Conservation (phyloP, 2,329 filamentous ascomycete genomes). For the Dactylonectria macrodidyma region DNA sequence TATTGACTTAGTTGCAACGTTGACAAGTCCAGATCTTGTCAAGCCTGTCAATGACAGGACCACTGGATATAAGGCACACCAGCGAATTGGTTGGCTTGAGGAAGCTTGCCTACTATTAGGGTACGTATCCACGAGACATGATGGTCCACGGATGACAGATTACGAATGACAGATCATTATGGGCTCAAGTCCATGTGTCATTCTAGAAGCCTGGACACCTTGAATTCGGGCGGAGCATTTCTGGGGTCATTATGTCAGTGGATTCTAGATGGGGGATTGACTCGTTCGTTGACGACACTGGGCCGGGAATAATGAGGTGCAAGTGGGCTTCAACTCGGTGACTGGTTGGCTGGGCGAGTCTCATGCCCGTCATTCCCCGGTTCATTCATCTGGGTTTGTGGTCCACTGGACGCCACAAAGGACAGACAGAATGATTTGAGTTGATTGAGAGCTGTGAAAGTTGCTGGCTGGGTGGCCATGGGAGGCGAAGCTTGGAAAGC, state of each 20-base stretch:
- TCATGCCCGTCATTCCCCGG: not conserved
- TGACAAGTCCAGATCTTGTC: no score
- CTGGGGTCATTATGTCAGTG: conserved; percentile 10
- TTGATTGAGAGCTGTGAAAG: no score
- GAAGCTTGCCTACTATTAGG: no score
- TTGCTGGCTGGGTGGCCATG: no score
- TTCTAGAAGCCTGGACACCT: conserved; percentile 22
- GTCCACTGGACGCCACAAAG: not conserved
- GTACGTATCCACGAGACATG: no score
- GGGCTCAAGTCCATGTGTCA: not conserved
- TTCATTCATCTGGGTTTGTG: not conserved
- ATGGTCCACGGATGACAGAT: not conserved
- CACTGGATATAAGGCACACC: no score
- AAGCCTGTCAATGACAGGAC: no score
- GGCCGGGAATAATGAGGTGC: not conserved
- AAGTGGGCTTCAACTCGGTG: not conserved
- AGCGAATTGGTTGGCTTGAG: no score
- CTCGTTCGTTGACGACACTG: conserved; percentile 11
- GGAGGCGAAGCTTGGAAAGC: conserved; percentile 2
- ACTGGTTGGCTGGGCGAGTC: not conserved
- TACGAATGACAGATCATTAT: not conserved
- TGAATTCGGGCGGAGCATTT: not conserved
- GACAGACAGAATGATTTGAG: not conserved
- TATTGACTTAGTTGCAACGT: not conserved
- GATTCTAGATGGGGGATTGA: not conserved